Evolutionary conservation across 768 basidiomycete species (phyloP), one percentile per base, ranked within the genome.

Genomic region (Mycena maculata): DNA sequence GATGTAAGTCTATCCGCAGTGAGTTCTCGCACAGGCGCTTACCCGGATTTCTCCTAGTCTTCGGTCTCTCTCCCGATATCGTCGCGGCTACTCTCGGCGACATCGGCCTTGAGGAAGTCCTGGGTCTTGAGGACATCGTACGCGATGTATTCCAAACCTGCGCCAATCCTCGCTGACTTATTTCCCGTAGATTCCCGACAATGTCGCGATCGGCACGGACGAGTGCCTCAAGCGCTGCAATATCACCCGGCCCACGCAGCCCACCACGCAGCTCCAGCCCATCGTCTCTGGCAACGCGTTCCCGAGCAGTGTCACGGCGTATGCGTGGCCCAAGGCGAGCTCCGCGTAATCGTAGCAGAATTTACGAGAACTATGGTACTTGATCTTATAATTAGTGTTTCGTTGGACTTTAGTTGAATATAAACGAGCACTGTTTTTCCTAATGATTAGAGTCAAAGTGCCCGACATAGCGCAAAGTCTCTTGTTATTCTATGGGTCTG

Each of bases 61-160:
- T 67, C 27, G 71, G 71, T 12, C 54, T 67, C 39, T 59, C 70
- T 8, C 52, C 58, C 47, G 70, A 71, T 63, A 63, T 69, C 36
- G 65, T 65, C 16, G 56, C 50, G 25, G 73, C 60, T 23, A 64
- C 63, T 12, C 57, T 66, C 33, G 65, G 53, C 41, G 68, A 60
- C 42, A 52, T 68, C 30, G 69, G 55, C n/a, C 58, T 72, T 25
- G 61, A 66, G 31, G 63, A 64, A 42, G 50, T 70, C 18, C 30
- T 47, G 36, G 58, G 31, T 2, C 50, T 72, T 10, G 60, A 54
- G 67, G 52, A 11, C 65, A 31, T 61, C 2, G 57, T 59, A 36
- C 20, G 57, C 25, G 33, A 4, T 45, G 45, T 41, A 56, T 30
- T 28, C 22, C 38, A 0, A 6, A 4, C 6, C 2, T 3, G 6